These are phyloP conservation scores for Chalara sp. DNA, from an alignment of 2,329 filamentous ascomycete genomes.

Conservation along the genomic window DNA sequence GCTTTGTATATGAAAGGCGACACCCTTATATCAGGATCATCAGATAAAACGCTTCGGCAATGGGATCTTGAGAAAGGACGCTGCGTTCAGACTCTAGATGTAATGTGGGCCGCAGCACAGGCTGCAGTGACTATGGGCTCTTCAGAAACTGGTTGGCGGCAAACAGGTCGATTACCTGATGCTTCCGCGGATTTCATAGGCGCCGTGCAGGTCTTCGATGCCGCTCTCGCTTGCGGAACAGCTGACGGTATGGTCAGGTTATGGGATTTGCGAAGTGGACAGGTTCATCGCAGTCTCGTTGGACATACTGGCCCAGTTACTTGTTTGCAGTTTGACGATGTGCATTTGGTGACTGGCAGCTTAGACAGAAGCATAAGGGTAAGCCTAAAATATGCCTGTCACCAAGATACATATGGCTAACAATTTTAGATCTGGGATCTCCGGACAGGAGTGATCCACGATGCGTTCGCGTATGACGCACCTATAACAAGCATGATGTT, in stretches of 20 bases:
- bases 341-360: slow-evolving; percentile 90
- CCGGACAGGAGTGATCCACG: slow-evolving; percentile 87
- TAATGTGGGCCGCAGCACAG: slow-evolving; percentile 95
- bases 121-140: slow-evolving; percentile 64
- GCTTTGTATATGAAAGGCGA: slow-evolving; percentile 86
- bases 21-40: slow-evolving; percentile 87
- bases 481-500: slow-evolving; percentile 97
- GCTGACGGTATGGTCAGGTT: slow-evolving; percentile 95
- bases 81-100: slow-evolving; percentile 93
- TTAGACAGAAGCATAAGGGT: slow-evolving; percentile 89
- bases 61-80: slow-evolving; percentile 98
- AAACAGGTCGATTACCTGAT: slow-evolving; percentile 56
- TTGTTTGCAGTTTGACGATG: slow-evolving; percentile 90
- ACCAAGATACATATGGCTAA: background rate
- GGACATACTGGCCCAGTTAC: slow-evolving; percentile 94
- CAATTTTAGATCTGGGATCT: slow-evolving; percentile 86
- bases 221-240: slow-evolving; percentile 90
- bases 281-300: slow-evolving; percentile 93
- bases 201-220: slow-evolving; percentile 90
- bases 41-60: slow-evolving; percentile 94
- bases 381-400: slow-evolving; percentile 35
- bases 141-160: slow-evolving; percentile 63
- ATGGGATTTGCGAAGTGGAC: slow-evolving; percentile 93
- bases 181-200: slow-evolving; percentile 85
- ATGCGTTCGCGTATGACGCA: slow-evolving; percentile 92